Evolutionary conservation across 2,329 filamentous ascomycete genomes (phyloP).

Genomic region (Penicillium sp.): DNA sequence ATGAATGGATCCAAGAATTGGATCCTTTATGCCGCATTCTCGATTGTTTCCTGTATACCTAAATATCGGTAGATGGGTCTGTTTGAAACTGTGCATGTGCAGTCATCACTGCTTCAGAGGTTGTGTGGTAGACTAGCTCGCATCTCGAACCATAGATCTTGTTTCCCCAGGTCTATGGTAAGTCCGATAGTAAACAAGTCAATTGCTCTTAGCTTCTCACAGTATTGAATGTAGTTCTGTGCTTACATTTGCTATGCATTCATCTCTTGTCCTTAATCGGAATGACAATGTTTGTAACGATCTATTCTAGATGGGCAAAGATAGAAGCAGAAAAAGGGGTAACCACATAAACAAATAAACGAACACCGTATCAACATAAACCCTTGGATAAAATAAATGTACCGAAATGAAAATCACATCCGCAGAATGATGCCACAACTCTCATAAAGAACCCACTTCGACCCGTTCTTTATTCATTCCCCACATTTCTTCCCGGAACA

Average conservation of each 20-base stretch:
- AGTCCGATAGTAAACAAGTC: background rate
- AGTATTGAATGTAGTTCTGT: background rate
- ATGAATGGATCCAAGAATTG: background rate
- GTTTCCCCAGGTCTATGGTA: background rate
- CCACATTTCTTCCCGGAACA: slow-evolving; percentile 9
- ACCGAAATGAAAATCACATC: background rate
- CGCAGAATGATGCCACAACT: background rate
- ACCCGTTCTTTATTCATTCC: background rate
- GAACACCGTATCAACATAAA: background rate
- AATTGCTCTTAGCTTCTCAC: slow-evolving; percentile 3
- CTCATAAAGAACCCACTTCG: background rate
- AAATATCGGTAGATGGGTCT: background rate
- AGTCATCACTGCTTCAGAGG: too few species aligned
- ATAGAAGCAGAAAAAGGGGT: background rate
- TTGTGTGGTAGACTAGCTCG: background rate
- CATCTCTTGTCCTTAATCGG: background rate
- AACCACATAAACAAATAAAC: background rate
- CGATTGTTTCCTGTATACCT: background rate
- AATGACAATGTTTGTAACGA: background rate
- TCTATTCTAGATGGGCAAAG: background rate
- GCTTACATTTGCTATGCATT: background rate
- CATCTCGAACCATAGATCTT: background rate
- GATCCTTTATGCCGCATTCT: background rate
- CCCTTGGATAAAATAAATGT: background rate
- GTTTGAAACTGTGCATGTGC: too few species aligned